Conservation (phyloP, 139 green algal genomes). For the Micractinium sp. region DNA sequence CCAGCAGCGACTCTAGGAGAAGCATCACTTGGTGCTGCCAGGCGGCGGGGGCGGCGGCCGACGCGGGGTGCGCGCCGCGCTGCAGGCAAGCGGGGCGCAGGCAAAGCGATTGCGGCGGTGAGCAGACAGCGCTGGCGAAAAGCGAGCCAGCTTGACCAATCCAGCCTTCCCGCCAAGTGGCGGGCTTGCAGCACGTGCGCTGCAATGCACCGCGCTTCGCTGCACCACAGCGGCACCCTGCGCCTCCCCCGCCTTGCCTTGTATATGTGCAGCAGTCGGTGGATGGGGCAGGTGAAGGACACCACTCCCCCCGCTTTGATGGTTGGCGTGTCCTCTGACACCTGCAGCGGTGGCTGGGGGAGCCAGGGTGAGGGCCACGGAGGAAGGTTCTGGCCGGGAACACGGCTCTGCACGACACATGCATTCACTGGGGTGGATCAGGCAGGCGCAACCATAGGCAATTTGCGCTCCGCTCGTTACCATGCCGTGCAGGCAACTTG, state of each 20-base stretch:
- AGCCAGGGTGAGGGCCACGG: not conserved
- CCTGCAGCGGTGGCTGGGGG: not conserved
- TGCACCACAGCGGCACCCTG: not conserved
- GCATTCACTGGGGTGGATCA: too few species aligned
- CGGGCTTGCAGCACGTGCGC: not conserved
- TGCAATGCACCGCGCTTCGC: not conserved
- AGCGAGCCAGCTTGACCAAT: not conserved
- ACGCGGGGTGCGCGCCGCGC: not conserved
- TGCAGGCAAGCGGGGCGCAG: not conserved
- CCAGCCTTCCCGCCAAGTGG: not conserved
- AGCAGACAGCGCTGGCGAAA: too few species aligned
- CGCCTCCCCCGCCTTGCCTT: not conserved
- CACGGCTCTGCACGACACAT: too few species aligned
- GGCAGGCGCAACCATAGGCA: too few species aligned
- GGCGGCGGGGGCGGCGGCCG: not conserved
- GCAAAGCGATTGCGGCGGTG: not conserved
- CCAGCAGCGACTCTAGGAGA: constrained; percentile 8
- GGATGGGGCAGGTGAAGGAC: not conserved
- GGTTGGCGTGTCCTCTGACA: not conserved
- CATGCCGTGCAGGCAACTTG: too few species aligned
- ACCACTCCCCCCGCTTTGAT: not conserved
- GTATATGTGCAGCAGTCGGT: constrained; percentile 11
- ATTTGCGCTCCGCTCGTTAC: too few species aligned
- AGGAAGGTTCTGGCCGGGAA: too few species aligned
- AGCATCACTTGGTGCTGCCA: not conserved